Evolutionary conservation across 768 basidiomycete genomes (phyloP).

Genomic region (Macrolepiota dolichaula): DNA sequence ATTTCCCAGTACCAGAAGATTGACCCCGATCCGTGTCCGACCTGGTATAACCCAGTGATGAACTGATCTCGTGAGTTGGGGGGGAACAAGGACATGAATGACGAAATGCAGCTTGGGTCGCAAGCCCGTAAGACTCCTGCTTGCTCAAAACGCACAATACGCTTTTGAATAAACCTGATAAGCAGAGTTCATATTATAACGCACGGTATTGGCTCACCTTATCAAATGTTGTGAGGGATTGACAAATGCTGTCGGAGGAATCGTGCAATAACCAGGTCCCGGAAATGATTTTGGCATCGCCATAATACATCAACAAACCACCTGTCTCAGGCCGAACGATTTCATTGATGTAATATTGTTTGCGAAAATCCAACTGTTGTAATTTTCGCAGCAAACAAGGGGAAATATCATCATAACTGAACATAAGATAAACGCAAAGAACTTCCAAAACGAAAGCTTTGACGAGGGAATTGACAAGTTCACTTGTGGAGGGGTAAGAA

Average conservation of each 20-base stretch:
- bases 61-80: neutral
- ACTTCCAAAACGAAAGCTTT: neutral
- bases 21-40: neutral
- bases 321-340: neutral
- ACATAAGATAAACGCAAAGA: no score
- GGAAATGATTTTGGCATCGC: no score
- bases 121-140: neutral
- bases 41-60: neutral
- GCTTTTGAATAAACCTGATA: neutral
- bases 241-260: no score
- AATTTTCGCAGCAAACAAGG: neutral
- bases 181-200: neutral
- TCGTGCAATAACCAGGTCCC: no score
- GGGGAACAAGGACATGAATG: neutral
- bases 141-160: neutral
- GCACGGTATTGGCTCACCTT: neutral
- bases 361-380: neutral
- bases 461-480: neutral
- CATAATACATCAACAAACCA: neutral
- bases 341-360: neutral
- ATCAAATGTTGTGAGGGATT: neutral
- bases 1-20: conserved; percentile 5
- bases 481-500: neutral
- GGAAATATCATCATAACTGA: no score
- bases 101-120: neutral